Conservation (phyloP, 495 filamentous ascomycete genomes). For the Aspergillus saccharolyticus region DNA sequence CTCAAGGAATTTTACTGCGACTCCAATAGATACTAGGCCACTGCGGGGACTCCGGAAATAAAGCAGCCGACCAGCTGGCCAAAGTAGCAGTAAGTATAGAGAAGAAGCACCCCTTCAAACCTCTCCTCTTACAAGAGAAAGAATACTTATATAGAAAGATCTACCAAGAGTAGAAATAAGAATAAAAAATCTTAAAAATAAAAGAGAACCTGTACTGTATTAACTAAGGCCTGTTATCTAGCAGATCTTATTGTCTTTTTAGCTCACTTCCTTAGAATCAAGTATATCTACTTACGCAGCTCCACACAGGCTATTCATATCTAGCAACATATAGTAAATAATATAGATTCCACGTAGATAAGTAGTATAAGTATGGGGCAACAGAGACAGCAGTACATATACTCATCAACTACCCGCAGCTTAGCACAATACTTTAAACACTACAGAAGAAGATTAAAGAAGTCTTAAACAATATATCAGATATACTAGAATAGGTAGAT, state of each 20-base stretch:
- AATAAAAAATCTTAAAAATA: constrained; percentile 13
- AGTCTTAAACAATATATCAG: constrained; percentile 20
- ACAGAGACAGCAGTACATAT: constrained; percentile 6
- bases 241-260: constrained; percentile 8
- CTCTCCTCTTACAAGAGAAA: constrained; percentile 11
- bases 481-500: neutral
- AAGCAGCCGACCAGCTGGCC: constrained; percentile 9
- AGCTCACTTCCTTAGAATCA: constrained; percentile 10
- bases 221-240: constrained; percentile 10
- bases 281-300: constrained; percentile 15
- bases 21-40: constrained; percentile 14
- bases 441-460: constrained; percentile 17
- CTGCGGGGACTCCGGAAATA: constrained; percentile 8
- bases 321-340: constrained; percentile 11
- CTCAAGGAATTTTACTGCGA: constrained; percentile 8
- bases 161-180: constrained; percentile 11
- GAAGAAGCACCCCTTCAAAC: constrained; percentile 9
- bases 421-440: constrained; percentile 13
- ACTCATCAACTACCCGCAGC: constrained; percentile 6
- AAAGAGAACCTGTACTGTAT: constrained; percentile 13
- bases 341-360: constrained; percentile 9
- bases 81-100: constrained; percentile 8
- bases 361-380: constrained; percentile 10
- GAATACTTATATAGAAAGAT: constrained; percentile 9
- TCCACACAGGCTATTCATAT: constrained; percentile 15